Conservation (phyloP, 2,329 filamentous ascomycete genomes). For the Parafenestella ontariensis region DNA sequence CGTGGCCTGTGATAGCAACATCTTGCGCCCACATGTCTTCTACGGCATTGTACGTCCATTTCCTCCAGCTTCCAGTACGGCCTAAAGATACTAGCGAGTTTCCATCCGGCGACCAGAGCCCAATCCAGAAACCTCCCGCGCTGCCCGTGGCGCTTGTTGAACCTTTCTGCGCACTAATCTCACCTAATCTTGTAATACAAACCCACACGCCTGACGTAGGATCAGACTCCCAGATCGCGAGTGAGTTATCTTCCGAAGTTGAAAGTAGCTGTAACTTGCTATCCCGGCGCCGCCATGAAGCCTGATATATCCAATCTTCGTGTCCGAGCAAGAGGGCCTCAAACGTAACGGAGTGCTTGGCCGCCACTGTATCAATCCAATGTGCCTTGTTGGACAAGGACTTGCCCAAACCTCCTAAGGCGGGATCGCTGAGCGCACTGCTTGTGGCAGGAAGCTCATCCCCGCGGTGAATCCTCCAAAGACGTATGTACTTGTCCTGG, state of each 20-base stretch:
- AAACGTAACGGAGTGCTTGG: conserved; percentile 83
- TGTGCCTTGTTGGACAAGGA: conserved; percentile 91
- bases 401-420: conserved; percentile 68
- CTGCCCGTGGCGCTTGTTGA: conserved; percentile 96
- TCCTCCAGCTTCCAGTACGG: conserved; percentile 90
- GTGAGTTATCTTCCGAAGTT: conserved; percentile 91
- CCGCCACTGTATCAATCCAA: conserved; percentile 65
- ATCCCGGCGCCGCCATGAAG: conserved; percentile 70
- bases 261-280: conserved; percentile 77
- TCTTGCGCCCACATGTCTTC: conserved; percentile 77
- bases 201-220: conserved; percentile 87
- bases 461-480: conserved; percentile 85
- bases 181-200: conserved; percentile 82
- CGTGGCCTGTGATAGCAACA: conserved; percentile 83
- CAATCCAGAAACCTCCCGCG: conserved; percentile 95
- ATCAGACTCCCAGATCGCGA: conserved; percentile 92
- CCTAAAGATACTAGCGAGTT: conserved; percentile 80
- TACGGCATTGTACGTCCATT: conserved; percentile 72
- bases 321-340: conserved; percentile 93
- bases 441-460: conserved; percentile 67
- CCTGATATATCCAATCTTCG: conserved; percentile 97
- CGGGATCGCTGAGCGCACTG: conserved; percentile 62
- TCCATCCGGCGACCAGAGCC: conserved; percentile 85
- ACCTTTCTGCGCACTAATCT: conserved; percentile 93
- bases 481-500: conserved; percentile 94